Conservation (phyloP, 345 rosid species). For the Eucalyptus tenuipes region DNA sequence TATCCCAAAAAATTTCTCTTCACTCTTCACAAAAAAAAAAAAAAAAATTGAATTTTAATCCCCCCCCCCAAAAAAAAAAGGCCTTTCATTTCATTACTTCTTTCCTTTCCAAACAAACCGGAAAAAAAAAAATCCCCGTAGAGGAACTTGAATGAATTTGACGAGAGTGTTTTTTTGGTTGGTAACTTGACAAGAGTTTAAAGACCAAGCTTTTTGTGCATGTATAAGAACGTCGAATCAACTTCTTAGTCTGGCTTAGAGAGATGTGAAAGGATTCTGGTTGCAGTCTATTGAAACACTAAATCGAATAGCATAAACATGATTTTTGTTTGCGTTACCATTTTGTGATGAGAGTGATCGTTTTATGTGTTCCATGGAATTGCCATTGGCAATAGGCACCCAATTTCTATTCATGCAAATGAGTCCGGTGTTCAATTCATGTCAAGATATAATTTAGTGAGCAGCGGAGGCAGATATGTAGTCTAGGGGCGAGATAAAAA, state of each 20-base stretch:
- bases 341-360: too few relatives aligned
- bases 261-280: neutral
- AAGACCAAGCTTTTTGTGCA: neutral
- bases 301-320: too few relatives aligned
- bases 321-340: too few relatives aligned
- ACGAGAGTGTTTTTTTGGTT: too few relatives aligned
- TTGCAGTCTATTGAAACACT: neutral
- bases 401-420: neutral
- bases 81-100: too few relatives aligned
- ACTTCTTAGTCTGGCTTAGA: neutral
- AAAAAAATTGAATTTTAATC: rapidly evolving
- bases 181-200: neutral
- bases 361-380: neutral
- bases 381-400: neutral
- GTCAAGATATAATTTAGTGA: neutral
- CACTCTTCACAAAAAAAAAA: too few relatives aligned
- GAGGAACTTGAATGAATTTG: neutral
- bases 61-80: too few relatives aligned
- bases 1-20: too few relatives aligned
- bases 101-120: too few relatives aligned
- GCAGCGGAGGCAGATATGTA: neutral
- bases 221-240: neutral
- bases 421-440: neutral
- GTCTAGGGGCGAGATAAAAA: too few relatives aligned
- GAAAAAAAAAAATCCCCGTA: too few relatives aligned